Percentiles rank a stretch among this genome's conserved stretches.
phyloP scores from a whole-genome alignment of 2,329 filamentous ascomycete species.

The Fusarium citri region DNA sequence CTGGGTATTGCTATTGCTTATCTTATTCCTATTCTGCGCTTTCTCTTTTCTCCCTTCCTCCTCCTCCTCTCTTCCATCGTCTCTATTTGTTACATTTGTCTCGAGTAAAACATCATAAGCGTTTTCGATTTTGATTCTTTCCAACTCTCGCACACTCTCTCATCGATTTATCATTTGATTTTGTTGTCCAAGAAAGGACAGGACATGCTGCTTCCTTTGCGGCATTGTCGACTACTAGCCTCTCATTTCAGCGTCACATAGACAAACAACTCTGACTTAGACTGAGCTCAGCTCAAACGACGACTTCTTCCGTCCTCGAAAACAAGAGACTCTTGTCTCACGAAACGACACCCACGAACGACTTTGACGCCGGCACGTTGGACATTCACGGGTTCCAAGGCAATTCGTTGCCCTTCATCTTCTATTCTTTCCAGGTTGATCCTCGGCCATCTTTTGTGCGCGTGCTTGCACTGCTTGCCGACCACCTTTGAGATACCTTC shows the following conservation, averaged over 20 bases:
- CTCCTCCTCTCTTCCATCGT: conserved; percentile 28
- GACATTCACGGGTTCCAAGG: conserved; percentile 40
- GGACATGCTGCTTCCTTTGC: conserved; percentile 46
- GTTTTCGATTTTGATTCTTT: conserved; percentile 30
- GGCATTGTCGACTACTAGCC: conserved; percentile 43
- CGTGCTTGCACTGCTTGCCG: conserved; percentile 46
- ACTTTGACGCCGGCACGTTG: conserved; percentile 43
- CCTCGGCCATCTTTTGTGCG: conserved; percentile 61
- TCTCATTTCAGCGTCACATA: conserved; percentile 46
- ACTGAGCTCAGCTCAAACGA: conserved; percentile 22
- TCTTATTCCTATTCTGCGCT: conserved; percentile 28
- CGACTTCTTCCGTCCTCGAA: conserved; percentile 14
- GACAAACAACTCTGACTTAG: neutral
- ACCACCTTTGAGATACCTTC: conserved; percentile 38
- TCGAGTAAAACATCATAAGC: conserved; percentile 29
- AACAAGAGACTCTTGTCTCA: conserved; percentile 16
- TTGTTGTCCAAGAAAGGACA: conserved; percentile 35
- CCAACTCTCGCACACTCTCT: conserved; percentile 25
- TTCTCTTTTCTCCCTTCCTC: conserved; percentile 20
- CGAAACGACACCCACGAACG: conserved; percentile 28
- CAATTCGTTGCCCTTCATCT: conserved; percentile 42
- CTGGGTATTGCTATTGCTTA: conserved; percentile 27
- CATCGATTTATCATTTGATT: conserved; percentile 27
- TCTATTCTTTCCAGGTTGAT: conserved; percentile 63
- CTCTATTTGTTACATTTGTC: conserved; percentile 31